A percentile compares a stretch with the other conserved stretches of the same genome.
Conservation (phyloP, 345 rosid species). For the Populus pruinosa region DNA sequence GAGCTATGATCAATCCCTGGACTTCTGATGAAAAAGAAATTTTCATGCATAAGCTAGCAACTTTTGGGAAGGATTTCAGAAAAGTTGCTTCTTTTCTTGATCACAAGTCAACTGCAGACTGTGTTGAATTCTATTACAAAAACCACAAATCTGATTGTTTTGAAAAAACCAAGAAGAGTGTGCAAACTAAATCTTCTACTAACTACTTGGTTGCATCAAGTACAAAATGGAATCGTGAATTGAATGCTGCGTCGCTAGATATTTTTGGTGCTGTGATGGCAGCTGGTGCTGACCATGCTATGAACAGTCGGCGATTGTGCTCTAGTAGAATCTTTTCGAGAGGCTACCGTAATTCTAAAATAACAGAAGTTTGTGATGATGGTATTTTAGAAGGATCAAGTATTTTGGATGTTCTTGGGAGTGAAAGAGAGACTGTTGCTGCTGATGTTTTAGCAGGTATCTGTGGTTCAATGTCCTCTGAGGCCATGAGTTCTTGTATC, state of each 20-base stretch:
- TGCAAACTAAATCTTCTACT: slow-evolving; percentile 53
- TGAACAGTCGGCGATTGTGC: slow-evolving; percentile 31
- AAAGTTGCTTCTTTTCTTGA: slow-evolving; percentile 82
- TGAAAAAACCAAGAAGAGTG: slow-evolving; percentile 74
- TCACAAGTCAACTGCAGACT: slow-evolving; percentile 91
- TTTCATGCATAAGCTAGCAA: slow-evolving; percentile 68
- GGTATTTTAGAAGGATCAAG: slow-evolving; percentile 45
- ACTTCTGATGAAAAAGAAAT: slow-evolving; percentile 68
- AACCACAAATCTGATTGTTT: slow-evolving; percentile 94
- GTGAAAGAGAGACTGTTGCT: slow-evolving; percentile 68
- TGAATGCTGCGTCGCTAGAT: slow-evolving; percentile 70
- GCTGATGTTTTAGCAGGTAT: slow-evolving; percentile 82
- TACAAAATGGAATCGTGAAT: slow-evolving; percentile 67
- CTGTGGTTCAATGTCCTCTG: slow-evolving; percentile 76
- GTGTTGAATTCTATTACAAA: slow-evolving; percentile 94
- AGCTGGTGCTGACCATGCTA: slow-evolving; percentile 52
- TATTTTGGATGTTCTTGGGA: slow-evolving; percentile 45
- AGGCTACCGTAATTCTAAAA: slow-evolving; percentile 42
- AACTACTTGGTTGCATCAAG: slow-evolving; percentile 61
- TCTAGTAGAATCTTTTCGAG: slow-evolving; percentile 45
- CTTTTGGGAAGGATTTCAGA: slow-evolving; percentile 77
- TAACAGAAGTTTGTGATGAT: slow-evolving; percentile 34
- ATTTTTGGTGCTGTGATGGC: slow-evolving; percentile 71
- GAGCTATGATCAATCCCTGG: slow-evolving; percentile 86
- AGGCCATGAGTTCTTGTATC: slow-evolving; percentile 81